Base-by-base conservation (phyloP, 345 rosid species). In the Ceriops zippeliana region DNA sequence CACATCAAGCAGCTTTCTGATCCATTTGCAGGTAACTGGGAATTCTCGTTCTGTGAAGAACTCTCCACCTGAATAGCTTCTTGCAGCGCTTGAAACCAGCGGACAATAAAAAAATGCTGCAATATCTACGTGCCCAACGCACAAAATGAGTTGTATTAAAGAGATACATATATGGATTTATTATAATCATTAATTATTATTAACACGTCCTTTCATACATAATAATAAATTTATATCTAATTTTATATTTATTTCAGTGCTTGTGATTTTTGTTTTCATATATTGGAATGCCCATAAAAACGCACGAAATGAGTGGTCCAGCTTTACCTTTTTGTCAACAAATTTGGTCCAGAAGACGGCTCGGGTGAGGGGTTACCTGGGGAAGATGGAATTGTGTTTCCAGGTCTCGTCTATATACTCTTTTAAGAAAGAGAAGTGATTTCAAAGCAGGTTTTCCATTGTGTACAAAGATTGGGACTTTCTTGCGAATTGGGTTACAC, bases 381-480 rank as follows among this genome's bases (percentile, higher is more conserved):
- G 76, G 10, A 66, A 52, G 11, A 66, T 51, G 4, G 70, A 66
- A 60, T 32, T 65, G 27, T 20, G 32, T 9, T 13, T 21, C 70
- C 70, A 73, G 16, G 61, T 66, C 11, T 73, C 71, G 7, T 73
- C 66, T 9, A 61, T 52, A 47, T 52, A 73, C 58, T 66, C 70
- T 24, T 24, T 24, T 24, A 17, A 66, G 60, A 19, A 66, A 52
- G 56, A 66, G 60, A 7, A 61, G 54, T 1, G 71, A 73, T 52
- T 73, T 65, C 24, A 32, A 30, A 52, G 61, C 52, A 1, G 71
- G 62, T 51, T 66, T 73, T 5, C 46, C 76, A n/a, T 61, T 66
- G 62, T 73, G 71, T 0, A 66, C 21, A 27, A 73, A 60, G n/a
- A 73, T 71, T 19, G 61, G 71, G 30, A 73, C 22, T 34, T 73